Evolutionary conservation across 2,329 filamentous ascomycete genomes (phyloP).

Genomic region (Thermoascus crustaceus): DNA sequence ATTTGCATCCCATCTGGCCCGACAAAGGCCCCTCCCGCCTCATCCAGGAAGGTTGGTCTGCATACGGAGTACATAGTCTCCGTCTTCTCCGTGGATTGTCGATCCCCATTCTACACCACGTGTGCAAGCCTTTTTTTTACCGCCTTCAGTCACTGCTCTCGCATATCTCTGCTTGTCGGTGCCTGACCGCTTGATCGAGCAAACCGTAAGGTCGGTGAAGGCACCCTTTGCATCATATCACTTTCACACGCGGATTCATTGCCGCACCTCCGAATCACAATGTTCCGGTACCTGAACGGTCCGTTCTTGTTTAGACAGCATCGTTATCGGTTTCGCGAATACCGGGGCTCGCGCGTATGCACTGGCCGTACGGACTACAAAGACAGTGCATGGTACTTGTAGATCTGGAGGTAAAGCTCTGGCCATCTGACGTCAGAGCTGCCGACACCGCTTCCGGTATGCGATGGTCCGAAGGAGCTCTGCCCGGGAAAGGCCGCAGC

Average conservation of each 20-base stretch:
- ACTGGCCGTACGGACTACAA: too few species aligned
- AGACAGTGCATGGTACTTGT: too few species aligned
- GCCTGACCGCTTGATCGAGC: constrained; percentile 2
- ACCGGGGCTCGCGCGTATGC: too few species aligned
- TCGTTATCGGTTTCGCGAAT: too few species aligned
- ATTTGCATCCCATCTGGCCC: not conserved
- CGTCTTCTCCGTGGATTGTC: not conserved
- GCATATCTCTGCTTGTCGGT: not conserved
- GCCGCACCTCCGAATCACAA: not conserved
- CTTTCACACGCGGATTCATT: not conserved
- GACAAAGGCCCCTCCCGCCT: not conserved
- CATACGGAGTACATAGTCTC: not conserved
- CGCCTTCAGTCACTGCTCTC: too few species aligned
- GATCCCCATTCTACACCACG: not conserved
- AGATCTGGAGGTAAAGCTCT: constrained; percentile 6
- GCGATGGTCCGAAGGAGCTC: too few species aligned
- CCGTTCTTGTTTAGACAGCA: too few species aligned
- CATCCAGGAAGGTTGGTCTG: not conserved
- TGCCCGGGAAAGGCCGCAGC: too few species aligned
- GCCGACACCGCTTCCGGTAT: not conserved
- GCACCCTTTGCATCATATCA: too few species aligned
- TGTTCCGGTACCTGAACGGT: not conserved
- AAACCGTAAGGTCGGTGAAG: too few species aligned
- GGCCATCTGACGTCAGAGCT: constrained; percentile 15
- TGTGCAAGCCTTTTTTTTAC: not conserved